A percentile compares a stretch with the other conserved stretches of the same genome.
phyloP scores from a whole-genome alignment of 2,329 filamentous ascomycete genomes.

The Plenodomus biglobosus region DNA sequence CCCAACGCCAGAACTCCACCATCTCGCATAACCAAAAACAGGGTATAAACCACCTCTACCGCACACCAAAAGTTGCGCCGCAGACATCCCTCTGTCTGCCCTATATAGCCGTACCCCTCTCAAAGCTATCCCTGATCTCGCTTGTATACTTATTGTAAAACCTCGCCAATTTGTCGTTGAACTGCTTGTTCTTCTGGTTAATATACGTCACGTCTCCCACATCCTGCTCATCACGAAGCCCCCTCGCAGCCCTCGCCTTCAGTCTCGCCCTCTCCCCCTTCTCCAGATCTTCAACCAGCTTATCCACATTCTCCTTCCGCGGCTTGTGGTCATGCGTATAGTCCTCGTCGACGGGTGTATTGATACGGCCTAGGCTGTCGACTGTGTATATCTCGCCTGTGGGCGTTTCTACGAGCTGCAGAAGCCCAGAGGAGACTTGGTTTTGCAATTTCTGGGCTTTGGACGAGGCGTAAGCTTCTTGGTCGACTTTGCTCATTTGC shows the following conservation, averaged over 20 bases:
- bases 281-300: conserved; percentile 79
- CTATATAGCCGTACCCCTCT: conserved; percentile 92
- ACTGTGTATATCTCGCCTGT: conserved; percentile 86
- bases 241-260: conserved; percentile 82
- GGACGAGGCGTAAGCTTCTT: conserved; percentile 82
- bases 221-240: conserved; percentile 68
- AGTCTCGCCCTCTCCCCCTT: conserved; percentile 85
- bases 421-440: conserved; percentile 77
- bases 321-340: conserved; percentile 84
- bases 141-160: conserved; percentile 99
- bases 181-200: conserved; percentile 99
- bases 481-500: conserved; percentile 68
- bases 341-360: conserved; percentile 81
- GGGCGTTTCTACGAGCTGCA: conserved; percentile 95
- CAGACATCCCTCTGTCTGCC: neutral
- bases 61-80: too few species aligned
- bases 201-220: conserved; percentile 96
- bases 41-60: conserved; percentile 24
- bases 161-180: conserved; percentile 92
- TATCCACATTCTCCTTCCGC: conserved; percentile 81
- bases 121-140: conserved; percentile 96
- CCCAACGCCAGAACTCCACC: conserved; percentile 7
- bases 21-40: conserved; percentile 7
- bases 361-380: conserved; percentile 87
- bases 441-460: conserved; percentile 83